These are phyloP conservation scores for Suhomyces prunicola DNA, from an alignment of 805 yeast genomes.

Conservation along the genomic window DNA sequence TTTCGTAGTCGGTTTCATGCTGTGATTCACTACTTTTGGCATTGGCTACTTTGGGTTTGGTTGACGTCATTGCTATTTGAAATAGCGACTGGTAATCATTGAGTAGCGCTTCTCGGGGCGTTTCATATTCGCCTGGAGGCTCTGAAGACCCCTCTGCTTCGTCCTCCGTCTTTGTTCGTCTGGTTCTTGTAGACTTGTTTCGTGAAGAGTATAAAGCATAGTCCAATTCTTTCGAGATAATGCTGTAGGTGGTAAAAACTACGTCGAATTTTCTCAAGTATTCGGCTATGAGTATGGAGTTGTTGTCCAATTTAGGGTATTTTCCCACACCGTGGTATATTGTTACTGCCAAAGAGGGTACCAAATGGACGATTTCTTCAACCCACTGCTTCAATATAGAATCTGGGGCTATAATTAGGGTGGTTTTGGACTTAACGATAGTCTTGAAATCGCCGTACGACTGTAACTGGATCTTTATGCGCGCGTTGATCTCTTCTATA, in stretches of 20 bases:
- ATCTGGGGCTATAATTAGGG: constrained; percentile 82
- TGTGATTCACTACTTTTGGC: constrained; percentile 16
- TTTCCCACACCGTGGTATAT: constrained; percentile 57
- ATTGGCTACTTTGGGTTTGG: constrained; percentile 30
- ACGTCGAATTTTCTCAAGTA: constrained; percentile 64
- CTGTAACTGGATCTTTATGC: constrained; percentile 24
- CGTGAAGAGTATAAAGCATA: constrained; percentile 71
- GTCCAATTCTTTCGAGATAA: constrained; percentile 72
- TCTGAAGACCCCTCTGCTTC: not conserved
- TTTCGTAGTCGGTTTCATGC: constrained; percentile 29
- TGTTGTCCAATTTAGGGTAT: constrained; percentile 24
- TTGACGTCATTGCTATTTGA: constrained; percentile 21
- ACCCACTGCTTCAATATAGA: constrained; percentile 85
- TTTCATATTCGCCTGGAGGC: constrained; percentile 23
- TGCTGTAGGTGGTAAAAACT: constrained; percentile 73
- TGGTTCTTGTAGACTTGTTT: constrained; percentile 43
- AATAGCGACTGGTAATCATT: constrained; percentile 23
- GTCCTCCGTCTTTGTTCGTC: constrained; percentile 13
- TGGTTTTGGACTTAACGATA: constrained; percentile 57
- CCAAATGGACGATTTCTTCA: constrained; percentile 58
- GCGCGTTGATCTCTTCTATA: constrained; percentile 25
- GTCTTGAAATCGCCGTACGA: constrained; percentile 42
- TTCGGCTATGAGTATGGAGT: constrained; percentile 47
- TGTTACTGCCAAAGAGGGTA: constrained; percentile 60
- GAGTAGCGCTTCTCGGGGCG: constrained; percentile 4